Conservation (phyloP, 495 filamentous ascomycete species). For the Penicillium coffeae region DNA sequence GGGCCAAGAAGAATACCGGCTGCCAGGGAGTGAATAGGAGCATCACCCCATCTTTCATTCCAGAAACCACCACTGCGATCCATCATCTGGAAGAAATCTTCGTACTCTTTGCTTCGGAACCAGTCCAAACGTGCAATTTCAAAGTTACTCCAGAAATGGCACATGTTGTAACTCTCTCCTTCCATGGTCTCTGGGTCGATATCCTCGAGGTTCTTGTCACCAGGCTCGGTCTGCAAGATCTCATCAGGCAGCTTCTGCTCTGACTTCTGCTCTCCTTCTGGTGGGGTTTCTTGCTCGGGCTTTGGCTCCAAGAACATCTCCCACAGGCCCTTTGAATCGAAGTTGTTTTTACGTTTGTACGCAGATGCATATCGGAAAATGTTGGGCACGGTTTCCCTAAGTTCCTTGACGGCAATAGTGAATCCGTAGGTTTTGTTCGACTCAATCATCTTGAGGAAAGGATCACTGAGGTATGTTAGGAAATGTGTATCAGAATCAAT, state of each 20-base stretch:
- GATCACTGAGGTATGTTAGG: slow-evolving; percentile 58
- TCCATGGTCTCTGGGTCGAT: slow-evolving; percentile 95
- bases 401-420: slow-evolving; percentile 97
- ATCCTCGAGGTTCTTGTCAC: slow-evolving; percentile 65
- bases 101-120: slow-evolving; percentile 94
- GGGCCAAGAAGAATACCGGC: slow-evolving; percentile 82
- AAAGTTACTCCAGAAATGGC: slow-evolving; percentile 99
- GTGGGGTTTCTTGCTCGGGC: slow-evolving; percentile 50
- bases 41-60: slow-evolving; percentile 99
- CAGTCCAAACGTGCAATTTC: slow-evolving; percentile 94
- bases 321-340: slow-evolving; percentile 91
- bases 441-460: slow-evolving; percentile 88
- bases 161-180: slow-evolving; percentile 99
- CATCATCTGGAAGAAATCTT: slow-evolving; percentile 99
- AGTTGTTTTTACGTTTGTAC: slow-evolving; percentile 89
- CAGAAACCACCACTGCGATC: slow-evolving; percentile 96
- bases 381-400: slow-evolving; percentile 96
- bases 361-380: slow-evolving; percentile 99
- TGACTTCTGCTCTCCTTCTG: slow-evolving; percentile 61
- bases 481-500: slow-evolving; percentile 19
- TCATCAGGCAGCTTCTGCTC: slow-evolving; percentile 74
- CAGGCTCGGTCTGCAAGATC: slow-evolving; percentile 72
- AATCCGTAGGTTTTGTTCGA: slow-evolving; percentile 98
- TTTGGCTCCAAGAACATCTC: slow-evolving; percentile 93
- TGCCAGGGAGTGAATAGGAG: slow-evolving; percentile 96